Base-by-base conservation (phyloP, 225 moss, liverwort and hornwort genomes). In the Pseudoscleropodium purum region DNA sequence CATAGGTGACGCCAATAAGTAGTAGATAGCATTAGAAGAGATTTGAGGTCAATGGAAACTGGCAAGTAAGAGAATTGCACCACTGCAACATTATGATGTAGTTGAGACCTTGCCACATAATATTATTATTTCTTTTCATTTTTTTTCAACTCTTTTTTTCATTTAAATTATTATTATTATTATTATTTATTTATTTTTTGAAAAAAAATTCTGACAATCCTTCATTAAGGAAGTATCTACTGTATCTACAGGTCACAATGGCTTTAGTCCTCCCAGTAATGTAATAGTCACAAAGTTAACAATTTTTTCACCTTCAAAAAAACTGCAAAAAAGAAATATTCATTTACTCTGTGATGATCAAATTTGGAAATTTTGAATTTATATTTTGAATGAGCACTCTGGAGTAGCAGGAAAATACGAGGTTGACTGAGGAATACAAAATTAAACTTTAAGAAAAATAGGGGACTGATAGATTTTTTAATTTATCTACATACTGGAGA, bases 1-100 rank as follows among this genome's bases (percentile, higher is more conserved):
- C 0, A 4, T 13, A 39, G 23, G 12, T 39, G 39, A 39, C 0
- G 4, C 8, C 24, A 25, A 39, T 14, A 1, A 8, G 8, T 8
- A 10, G 9, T 47, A 47, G 10, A 47, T 10, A 47, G 10, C 47
- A 47, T 47, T 47, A 47, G 47, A 47, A 47, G 47, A 47, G 47
- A 47, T 47, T 47, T 47, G 47, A 47, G 47, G 47, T 10, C 47
- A 47, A 47, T 47, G 10, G 47, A 47, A 47, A 10, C 47, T 47
- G 9, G 47, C 9, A 47, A 9, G 47, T 47, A 47, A 47, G 47
- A 47, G 47, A 45, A 47, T 47, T 47, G 47, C 47, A 9, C 9
- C 47, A 47, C 47, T 47, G 9, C 9, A 47, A 10, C 47, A 47
- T 9, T 47, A 47, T 47, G 47, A 47, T 47, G 47, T 47, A 47